phyloP scores from a whole-genome alignment of 129 eudicot species.

The Apium graveolens region DNA sequence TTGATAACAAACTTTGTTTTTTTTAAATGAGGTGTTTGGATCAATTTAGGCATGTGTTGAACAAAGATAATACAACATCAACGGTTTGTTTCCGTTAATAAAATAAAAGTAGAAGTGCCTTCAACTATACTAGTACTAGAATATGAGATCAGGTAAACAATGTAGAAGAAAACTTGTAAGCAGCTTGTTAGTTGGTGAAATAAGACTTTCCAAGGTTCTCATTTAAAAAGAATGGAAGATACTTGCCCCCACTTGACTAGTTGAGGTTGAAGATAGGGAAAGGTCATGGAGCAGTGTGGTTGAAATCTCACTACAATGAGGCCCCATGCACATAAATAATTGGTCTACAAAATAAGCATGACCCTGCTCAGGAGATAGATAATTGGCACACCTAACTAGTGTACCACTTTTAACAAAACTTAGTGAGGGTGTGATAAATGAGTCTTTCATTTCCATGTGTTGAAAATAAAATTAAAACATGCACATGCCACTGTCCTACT shows the following conservation, averaged over 20 bases:
- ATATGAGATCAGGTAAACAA: background rate
- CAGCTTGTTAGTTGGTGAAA: background rate
- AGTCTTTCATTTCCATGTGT: slow-evolving; percentile 3
- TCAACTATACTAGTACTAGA: background rate
- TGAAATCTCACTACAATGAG: background rate
- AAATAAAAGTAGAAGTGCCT: background rate
- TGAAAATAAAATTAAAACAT: background rate
- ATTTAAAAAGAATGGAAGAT: background rate
- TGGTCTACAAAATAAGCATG: background rate
- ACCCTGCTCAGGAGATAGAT: background rate
- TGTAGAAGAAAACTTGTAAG: background rate
- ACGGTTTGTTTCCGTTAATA: no score
- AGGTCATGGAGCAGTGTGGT: background rate
- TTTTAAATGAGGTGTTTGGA: no score
- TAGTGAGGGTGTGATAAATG: slow-evolving; percentile 3
- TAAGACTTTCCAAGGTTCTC: background rate
- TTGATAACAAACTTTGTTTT: no score
- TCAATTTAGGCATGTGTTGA: no score
- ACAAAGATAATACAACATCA: no score
- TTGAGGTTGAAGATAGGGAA: background rate
- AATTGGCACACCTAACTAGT: background rate
- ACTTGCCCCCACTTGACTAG: background rate
- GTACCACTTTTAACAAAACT: background rate
- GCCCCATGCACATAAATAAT: slow-evolving; percentile 1
- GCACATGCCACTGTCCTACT: background rate